These are phyloP conservation scores for Clonostachys rosea DNA, from an alignment of 2,329 filamentous ascomycete genomes.

Conservation along the genomic window DNA sequence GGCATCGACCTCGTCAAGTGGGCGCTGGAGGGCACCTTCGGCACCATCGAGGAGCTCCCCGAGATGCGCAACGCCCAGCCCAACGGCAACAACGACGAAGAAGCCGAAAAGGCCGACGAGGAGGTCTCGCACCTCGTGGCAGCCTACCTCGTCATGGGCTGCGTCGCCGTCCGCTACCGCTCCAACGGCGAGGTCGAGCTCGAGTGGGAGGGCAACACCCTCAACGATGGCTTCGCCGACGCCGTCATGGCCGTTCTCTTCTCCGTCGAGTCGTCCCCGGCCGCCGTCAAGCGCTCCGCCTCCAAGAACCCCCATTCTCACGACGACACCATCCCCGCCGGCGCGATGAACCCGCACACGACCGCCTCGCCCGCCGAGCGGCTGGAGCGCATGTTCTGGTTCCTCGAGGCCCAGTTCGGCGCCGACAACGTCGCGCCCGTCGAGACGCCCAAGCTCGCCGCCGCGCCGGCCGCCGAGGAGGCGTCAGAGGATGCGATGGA, in stretches of 20 bases:
- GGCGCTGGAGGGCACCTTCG: slow-evolving; percentile 93
- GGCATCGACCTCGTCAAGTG: slow-evolving; percentile 89
- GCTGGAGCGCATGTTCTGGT: slow-evolving; percentile 83
- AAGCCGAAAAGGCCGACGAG: slow-evolving; percentile 58
- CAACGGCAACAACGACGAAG: slow-evolving; percentile 28
- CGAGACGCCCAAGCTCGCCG: slow-evolving; percentile 52
- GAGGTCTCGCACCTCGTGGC: slow-evolving; percentile 52
- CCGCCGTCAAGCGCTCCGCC: slow-evolving; percentile 73
- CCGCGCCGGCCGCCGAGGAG: slow-evolving; percentile 8
- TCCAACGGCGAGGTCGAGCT: slow-evolving; percentile 78
- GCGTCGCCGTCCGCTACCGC: slow-evolving; percentile 75
- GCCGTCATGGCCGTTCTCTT: slow-evolving; percentile 90
- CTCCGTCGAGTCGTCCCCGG: slow-evolving; percentile 88
- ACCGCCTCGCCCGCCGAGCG: slow-evolving; percentile 69
- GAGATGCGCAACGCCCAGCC: slow-evolving; percentile 39
- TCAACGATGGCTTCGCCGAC: slow-evolving; percentile 98
- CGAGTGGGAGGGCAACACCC: slow-evolving; percentile 96
- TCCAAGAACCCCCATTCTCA: slow-evolving; percentile 26
- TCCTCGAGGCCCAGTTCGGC: slow-evolving; percentile 96
- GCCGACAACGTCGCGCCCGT: slow-evolving; percentile 77
- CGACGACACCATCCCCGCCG: slow-evolving; percentile 34
- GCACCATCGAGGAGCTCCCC: slow-evolving; percentile 68
- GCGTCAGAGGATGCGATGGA: slow-evolving; percentile 17
- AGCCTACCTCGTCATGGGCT: slow-evolving; percentile 79
- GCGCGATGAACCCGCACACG: slow-evolving; percentile 62